A percentile compares a stretch with the other conserved stretches of the same genome.
phyloP scores from a whole-genome alignment of 2,329 filamentous ascomycete genomes.

The Epichloe sp. region DNA sequence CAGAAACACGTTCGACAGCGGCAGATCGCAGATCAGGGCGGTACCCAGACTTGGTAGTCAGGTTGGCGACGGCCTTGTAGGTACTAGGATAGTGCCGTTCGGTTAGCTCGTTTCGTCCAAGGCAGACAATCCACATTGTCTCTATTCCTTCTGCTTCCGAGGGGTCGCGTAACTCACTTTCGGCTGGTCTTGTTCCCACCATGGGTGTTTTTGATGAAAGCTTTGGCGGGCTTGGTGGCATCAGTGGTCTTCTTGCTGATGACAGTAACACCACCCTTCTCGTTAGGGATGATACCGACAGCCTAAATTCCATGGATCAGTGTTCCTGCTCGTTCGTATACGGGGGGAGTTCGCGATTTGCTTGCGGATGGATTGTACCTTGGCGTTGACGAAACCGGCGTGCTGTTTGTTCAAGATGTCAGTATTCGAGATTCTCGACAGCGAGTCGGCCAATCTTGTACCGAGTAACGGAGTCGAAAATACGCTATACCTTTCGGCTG shows the following conservation, averaged over 20 bases:
- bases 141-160: neutral
- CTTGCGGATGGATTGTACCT: constrained; percentile 43
- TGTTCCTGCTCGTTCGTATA: constrained; percentile 1
- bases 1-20: constrained; percentile 77
- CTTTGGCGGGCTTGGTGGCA: constrained; percentile 59
- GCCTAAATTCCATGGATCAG: constrained; percentile 41
- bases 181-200: constrained; percentile 59
- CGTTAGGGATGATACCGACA: constrained; percentile 60
- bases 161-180: constrained; percentile 35
- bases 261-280: constrained; percentile 70
- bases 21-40: constrained; percentile 61
- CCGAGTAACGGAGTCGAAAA: neutral
- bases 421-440: constrained; percentile 14
- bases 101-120: neutral
- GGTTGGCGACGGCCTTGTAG: constrained; percentile 78
- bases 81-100: constrained; percentile 41
- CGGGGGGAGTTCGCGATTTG: neutral
- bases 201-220: constrained; percentile 53
- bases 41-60: constrained; percentile 75
- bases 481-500: constrained; percentile 62
- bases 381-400: constrained; percentile 84
- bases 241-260: constrained; percentile 72
- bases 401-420: constrained; percentile 41
- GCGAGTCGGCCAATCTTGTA: neutral
- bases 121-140: constrained; percentile 10